Percentiles rank a stretch among this genome's conserved stretches.
Evolutionary conservation across 306 rosid species (phyloP).

Genomic region (Dicorynia guianensis): DNA sequence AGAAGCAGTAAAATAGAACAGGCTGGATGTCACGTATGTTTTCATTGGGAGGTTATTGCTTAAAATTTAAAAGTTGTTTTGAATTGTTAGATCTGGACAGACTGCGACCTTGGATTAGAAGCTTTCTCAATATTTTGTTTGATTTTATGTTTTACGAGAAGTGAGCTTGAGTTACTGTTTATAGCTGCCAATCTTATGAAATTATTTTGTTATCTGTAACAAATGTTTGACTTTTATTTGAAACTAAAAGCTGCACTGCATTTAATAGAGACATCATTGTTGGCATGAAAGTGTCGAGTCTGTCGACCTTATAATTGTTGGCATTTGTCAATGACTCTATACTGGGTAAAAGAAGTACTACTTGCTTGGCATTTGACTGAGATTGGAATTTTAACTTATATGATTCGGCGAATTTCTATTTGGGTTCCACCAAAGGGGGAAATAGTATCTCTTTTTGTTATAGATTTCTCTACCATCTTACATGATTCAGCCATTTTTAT

Average conservation of each 20-base stretch:
- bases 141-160: neutral
- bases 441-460: neutral
- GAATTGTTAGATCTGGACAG: constrained; percentile 41
- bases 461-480: too few species aligned
- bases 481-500: constrained; percentile 14
- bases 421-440: constrained; percentile 2
- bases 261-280: neutral
- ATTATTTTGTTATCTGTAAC: constrained; percentile 1
- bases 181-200: neutral
- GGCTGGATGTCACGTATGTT: neutral
- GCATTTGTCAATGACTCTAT: neutral
- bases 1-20: constrained; percentile 4
- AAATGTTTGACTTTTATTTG: neutral
- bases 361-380: constrained; percentile 4
- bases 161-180: constrained; percentile 12
- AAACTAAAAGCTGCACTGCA: constrained; percentile 25
- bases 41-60: constrained; percentile 1
- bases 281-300: neutral
- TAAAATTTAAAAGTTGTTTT: neutral
- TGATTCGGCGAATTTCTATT: constrained; percentile 10
- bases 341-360: neutral
- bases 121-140: neutral
- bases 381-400: constrained; percentile 11
- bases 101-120: neutral
- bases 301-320: neutral